Conservation (phyloP, 305 asterid species). For the Nicotiana rustica region DNA sequence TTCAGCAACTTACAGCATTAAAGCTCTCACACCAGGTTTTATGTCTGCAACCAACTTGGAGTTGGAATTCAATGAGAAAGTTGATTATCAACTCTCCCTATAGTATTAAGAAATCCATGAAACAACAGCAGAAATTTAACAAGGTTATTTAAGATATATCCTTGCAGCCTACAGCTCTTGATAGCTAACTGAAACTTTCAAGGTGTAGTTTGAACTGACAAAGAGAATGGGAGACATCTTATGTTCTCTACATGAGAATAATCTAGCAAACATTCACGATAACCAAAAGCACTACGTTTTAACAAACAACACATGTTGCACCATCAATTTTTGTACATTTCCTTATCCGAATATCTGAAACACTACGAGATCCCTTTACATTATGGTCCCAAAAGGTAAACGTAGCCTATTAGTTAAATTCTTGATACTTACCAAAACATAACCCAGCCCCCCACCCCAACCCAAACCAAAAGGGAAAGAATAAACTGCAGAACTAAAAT, state of each 20-base stretch:
- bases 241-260: neutral
- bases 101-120: neutral
- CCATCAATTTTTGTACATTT: neutral
- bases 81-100: neutral
- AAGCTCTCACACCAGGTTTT: neutral
- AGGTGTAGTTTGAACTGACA: neutral
- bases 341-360: neutral
- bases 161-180: neutral
- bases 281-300: neutral
- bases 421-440: slow-evolving; percentile 8
- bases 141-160: neutral
- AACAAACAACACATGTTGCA: neutral
- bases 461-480: neutral
- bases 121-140: neutral
- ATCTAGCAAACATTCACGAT: neutral
- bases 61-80: neutral
- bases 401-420: neutral
- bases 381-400: neutral
- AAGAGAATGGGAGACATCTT: neutral
- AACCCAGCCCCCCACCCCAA: neutral
- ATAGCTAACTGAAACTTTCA: neutral
- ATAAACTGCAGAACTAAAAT: neutral
- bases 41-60: neutral
- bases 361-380: neutral
- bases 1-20: neutral